These are phyloP conservation scores for Boletus mariae DNA, from an alignment of 1,284 basidiomycete species.

Conservation along the genomic window DNA sequence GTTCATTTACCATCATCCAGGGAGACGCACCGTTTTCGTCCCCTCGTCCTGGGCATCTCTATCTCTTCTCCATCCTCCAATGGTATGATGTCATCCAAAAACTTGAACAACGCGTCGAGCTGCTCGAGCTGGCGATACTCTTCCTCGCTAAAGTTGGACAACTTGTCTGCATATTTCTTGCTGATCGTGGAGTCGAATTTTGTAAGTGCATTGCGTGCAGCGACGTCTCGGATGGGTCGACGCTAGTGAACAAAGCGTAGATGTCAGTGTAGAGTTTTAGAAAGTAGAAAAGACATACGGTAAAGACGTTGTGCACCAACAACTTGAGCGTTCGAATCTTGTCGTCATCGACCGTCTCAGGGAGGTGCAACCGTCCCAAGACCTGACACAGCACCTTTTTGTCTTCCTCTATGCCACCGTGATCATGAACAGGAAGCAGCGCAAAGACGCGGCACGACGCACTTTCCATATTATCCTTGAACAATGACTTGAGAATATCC, in stretches of 20 bases:
- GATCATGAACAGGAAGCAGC: not conserved
- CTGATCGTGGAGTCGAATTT: conserved; percentile 67
- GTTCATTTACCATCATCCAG: not conserved
- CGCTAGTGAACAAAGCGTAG: conserved; percentile 38
- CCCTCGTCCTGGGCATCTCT: conserved; percentile 41
- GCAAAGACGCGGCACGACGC: conserved; percentile 14
- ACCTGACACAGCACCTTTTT: conserved; percentile 81
- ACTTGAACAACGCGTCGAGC: conserved; percentile 60
- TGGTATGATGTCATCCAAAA: conserved; percentile 60
- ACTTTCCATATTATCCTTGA: conserved; percentile 47
- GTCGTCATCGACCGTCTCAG: conserved; percentile 64
- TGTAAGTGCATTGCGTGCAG: conserved; percentile 72
- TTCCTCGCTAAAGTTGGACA: conserved; percentile 71
- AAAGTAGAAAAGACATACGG: conserved; percentile 40
- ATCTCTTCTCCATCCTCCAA: conserved; percentile 53
- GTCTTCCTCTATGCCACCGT: conserved; percentile 56
- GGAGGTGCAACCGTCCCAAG: conserved; percentile 75
- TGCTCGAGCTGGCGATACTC: conserved; percentile 59
- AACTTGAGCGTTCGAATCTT: conserved; percentile 65
- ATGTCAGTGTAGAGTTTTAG: conserved; percentile 1
- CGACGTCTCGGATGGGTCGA: conserved; percentile 70
- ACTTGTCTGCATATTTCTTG: conserved; percentile 70
- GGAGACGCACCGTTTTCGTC: conserved; percentile 41
- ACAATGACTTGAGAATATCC: conserved; percentile 67
- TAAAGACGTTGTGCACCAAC: conserved; percentile 56